Evolutionary conservation across 352 stramenopile species (phyloP).

Genomic region (Peronospora destructor): DNA sequence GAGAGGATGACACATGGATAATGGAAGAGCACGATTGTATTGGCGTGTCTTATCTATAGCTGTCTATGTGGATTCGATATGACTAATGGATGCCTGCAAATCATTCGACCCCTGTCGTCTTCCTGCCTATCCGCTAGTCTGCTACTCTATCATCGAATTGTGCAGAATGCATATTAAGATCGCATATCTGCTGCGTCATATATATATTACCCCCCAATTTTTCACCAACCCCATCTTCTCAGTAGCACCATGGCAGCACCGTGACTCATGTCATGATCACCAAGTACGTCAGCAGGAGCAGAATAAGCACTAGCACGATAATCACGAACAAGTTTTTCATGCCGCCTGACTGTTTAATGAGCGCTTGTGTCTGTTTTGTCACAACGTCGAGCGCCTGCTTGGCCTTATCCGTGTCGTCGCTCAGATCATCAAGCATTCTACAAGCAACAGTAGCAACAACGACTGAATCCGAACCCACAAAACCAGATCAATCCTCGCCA

Average conservation of each 20-base stretch:
- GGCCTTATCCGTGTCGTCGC: slow-evolving; percentile 75
- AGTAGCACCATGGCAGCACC: neutral
- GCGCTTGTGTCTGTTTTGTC: slow-evolving; percentile 81
- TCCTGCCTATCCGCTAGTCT: slow-evolving; percentile 11
- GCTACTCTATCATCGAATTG: slow-evolving; percentile 1
- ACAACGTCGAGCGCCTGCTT: slow-evolving; percentile 63
- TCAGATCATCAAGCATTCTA: slow-evolving; percentile 82
- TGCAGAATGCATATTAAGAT: slow-evolving; percentile 1
- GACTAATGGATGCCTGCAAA: slow-evolving; percentile 38
- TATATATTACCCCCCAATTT: slow-evolving; percentile 11
- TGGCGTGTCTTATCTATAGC: slow-evolving; percentile 30
- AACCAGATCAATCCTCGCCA: slow-evolving; percentile 7
- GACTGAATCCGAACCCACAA: neutral
- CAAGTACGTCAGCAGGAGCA: slow-evolving; percentile 82
- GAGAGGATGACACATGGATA: slow-evolving; percentile 18
- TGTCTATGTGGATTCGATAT: slow-evolving; percentile 33
- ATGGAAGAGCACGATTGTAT: slow-evolving; percentile 19
- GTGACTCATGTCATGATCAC: slow-evolving; percentile 78
- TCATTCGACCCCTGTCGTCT: slow-evolving; percentile 26
- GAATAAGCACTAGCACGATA: slow-evolving; percentile 77
- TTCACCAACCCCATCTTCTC: slow-evolving; percentile 1
- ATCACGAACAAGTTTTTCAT: slow-evolving; percentile 86
- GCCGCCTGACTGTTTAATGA: slow-evolving; percentile 79
- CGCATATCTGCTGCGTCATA: slow-evolving; percentile 3
- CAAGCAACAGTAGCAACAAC: slow-evolving; percentile 5